Conservation (phyloP, 2,329 filamentous ascomycete genomes). For the Sporothrix phasma region DNA sequence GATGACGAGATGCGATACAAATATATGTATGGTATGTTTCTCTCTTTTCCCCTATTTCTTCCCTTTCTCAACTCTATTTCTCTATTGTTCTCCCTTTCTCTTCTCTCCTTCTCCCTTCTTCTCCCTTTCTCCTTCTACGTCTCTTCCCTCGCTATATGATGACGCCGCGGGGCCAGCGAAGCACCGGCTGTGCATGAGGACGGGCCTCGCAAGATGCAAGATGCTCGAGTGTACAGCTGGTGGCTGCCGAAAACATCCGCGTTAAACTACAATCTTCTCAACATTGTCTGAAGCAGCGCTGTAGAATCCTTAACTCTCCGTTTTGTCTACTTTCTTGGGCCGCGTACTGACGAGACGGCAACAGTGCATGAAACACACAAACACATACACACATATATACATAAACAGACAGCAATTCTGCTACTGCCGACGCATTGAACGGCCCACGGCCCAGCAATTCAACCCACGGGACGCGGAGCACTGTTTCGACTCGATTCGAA, state of each 20-base stretch:
- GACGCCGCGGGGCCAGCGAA: constrained; percentile 33
- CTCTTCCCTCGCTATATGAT: constrained; percentile 22
- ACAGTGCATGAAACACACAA: not conserved
- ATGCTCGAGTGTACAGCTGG: constrained; percentile 6
- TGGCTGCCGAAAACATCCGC: constrained; percentile 43
- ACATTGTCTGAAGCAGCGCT: constrained; percentile 9
- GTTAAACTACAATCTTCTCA: constrained; percentile 30
- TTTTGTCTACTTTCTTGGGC: not conserved
- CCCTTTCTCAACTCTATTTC: constrained; percentile 2
- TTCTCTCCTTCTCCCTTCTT: too few species aligned
- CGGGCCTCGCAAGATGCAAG: not conserved
- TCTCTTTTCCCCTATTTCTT: not conserved
- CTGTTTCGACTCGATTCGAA: too few species aligned
- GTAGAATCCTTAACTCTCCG: constrained; percentile 17
- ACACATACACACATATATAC: too few species aligned
- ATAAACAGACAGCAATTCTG: constrained; percentile 2
- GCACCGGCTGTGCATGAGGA: constrained; percentile 9
- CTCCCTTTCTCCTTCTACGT: too few species aligned
- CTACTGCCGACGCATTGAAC: not conserved
- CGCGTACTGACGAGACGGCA: not conserved
- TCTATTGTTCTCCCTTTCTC: too few species aligned
- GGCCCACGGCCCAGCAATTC: not conserved
- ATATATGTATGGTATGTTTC: not conserved
- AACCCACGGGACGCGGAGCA: not conserved
- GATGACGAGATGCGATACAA: constrained; percentile 18